A percentile compares a stretch with the other conserved stretches of the same genome.
Conservation (phyloP, 805 yeast species). For the Metschnikowia anglica region DNA sequence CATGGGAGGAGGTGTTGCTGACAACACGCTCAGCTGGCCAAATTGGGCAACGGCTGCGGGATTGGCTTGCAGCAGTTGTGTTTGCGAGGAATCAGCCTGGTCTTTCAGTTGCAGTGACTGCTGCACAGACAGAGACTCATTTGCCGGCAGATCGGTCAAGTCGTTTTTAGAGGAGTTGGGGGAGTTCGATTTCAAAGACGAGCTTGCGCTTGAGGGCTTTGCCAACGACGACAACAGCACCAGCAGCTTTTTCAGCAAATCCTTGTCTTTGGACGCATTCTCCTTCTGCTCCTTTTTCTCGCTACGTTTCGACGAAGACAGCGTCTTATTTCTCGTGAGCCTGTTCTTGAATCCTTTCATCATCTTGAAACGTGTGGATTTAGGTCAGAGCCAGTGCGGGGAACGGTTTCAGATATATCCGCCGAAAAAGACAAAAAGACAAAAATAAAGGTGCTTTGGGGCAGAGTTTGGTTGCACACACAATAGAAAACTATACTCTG, state of each 20-base stretch:
- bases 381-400: background rate
- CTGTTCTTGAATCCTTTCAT: constrained; percentile 72
- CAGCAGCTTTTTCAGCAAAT: constrained; percentile 8
- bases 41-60: constrained; percentile 9
- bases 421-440: background rate
- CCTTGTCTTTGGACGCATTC: constrained; percentile 32
- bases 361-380: constrained; percentile 43
- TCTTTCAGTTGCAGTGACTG: constrained; percentile 2
- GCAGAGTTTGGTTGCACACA: no score
- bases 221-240: constrained; percentile 10
- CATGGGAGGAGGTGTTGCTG: constrained; percentile 11
- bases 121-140: constrained; percentile 1
- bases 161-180: constrained; percentile 36
- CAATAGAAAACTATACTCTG: no score
- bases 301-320: constrained; percentile 30
- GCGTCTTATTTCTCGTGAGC: constrained; percentile 43
- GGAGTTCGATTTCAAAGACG: constrained; percentile 30
- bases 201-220: constrained; percentile 21
- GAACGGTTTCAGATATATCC: background rate
- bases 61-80: constrained; percentile 1
- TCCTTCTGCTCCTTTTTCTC: constrained; percentile 39
- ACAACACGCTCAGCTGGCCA: constrained; percentile 9
- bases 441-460: no score
- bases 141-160: constrained; percentile 5
- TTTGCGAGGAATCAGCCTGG: background rate